Conservation (phyloP, 2,329 filamentous ascomycete genomes). For the Cercospora zeina region DNA sequence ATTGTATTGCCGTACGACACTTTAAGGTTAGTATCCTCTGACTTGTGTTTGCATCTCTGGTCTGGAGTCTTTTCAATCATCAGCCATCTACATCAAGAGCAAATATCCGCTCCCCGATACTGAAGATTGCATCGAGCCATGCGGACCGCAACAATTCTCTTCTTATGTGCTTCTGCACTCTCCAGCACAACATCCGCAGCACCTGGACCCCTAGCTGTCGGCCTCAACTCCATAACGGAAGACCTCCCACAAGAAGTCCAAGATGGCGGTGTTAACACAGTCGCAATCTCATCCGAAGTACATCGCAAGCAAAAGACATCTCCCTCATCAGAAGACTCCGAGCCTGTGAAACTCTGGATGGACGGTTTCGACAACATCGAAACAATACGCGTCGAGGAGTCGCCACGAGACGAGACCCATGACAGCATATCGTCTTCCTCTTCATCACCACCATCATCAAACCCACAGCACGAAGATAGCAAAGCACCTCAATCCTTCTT, state of each 20-base stretch:
- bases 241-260: background rate
- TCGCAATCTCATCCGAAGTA: background rate
- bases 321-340: background rate
- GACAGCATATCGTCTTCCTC: background rate
- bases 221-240: constrained; percentile 12
- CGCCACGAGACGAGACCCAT: background rate
- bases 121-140: background rate
- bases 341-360: constrained; percentile 18
- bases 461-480: background rate
- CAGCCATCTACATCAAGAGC: background rate
- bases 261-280: background rate
- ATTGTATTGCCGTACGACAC: no score
- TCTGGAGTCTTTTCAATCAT: background rate
- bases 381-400: background rate
- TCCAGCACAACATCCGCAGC: constrained; percentile 5
- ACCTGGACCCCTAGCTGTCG: background rate
- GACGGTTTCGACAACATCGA: constrained; percentile 21
- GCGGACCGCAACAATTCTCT: constrained; percentile 8
- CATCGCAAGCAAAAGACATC: constrained; percentile 2
- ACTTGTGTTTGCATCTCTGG: background rate
- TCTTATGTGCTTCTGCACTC: constrained; percentile 6
- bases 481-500: background rate
- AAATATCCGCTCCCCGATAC: background rate
- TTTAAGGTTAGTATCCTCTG: no score
- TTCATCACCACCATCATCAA: background rate